A percentile compares a stretch with the other conserved stretches of the same genome.
phyloP scores from a whole-genome alignment of 2,329 filamentous ascomycete species.

The Ophiostoma australiae region DNA sequence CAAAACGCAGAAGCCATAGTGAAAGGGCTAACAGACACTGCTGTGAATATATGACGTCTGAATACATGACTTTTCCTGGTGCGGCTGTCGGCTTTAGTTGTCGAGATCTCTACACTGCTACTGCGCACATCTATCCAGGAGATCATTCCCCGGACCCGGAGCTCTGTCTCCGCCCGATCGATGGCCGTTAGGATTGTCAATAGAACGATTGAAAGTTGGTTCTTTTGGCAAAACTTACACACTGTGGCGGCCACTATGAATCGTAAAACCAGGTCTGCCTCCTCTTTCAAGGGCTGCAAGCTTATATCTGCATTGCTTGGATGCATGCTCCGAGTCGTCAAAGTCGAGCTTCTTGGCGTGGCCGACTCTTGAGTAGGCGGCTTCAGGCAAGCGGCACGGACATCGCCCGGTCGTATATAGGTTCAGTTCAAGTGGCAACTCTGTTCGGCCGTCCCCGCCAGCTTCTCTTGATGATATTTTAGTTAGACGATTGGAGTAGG shows the following conservation, averaged over 20 bases:
- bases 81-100: not conserved
- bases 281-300: no score
- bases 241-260: not conserved
- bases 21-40: no score
- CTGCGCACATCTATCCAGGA: not conserved
- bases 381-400: not conserved
- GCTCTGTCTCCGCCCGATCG: slow-evolving; percentile 2
- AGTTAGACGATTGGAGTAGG: not conserved
- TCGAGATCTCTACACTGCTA: not conserved
- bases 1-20: not conserved
- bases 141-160: not conserved
- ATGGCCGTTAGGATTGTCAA: not conserved
- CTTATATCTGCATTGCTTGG: no score
- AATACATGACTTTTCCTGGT: not conserved
- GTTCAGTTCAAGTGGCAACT: not conserved
- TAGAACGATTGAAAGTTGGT: not conserved
- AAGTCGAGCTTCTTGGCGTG: not conserved
- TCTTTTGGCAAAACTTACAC: not conserved
- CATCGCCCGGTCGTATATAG: not conserved
- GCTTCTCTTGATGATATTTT: not conserved
- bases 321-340: not conserved
- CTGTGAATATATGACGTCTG: not conserved
- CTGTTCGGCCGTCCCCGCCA: not conserved
- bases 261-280: not conserved
- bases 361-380: not conserved